Evolutionary conservation across 2,329 filamentous ascomycete species (phyloP).

Genomic region (Lasiodiplodia citricola): DNA sequence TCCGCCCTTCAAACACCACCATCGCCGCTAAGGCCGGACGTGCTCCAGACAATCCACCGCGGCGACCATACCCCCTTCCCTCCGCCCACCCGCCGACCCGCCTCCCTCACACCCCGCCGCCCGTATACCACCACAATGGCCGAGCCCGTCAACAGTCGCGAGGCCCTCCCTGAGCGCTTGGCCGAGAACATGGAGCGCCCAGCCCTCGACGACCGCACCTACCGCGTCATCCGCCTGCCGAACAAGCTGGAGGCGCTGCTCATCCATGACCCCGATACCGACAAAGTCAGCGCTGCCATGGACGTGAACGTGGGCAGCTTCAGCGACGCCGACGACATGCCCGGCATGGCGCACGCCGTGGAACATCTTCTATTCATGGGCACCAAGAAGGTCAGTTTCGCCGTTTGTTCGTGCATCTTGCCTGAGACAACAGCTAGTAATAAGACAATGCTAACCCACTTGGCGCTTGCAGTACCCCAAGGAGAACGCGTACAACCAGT

Average conservation of each 20-base stretch:
- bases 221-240: slow-evolving; percentile 81
- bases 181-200: slow-evolving; percentile 80
- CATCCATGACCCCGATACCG: slow-evolving; percentile 91
- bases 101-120: slow-evolving; percentile 11
- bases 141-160: slow-evolving; percentile 24
- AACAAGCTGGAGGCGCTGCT: slow-evolving; percentile 91
- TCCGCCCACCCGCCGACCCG: not conserved
- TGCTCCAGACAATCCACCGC: slow-evolving; percentile 11
- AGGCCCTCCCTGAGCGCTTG: slow-evolving; percentile 40
- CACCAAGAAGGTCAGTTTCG: slow-evolving; percentile 75
- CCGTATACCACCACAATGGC: slow-evolving; percentile 30
- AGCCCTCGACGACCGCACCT: slow-evolving; percentile 81
- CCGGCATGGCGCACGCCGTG: slow-evolving; percentile 93
- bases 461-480: slow-evolving; percentile 70
- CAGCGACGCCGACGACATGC: slow-evolving; percentile 88
- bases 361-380: slow-evolving; percentile 99
- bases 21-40: slow-evolving; percentile 11
- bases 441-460: slow-evolving; percentile 18
- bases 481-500: slow-evolving; percentile 95
- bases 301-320: slow-evolving; percentile 97
- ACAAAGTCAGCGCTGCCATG: slow-evolving; percentile 94
- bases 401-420: not conserved
- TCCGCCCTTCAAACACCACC: slow-evolving; percentile 7
- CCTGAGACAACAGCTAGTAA: not conserved
- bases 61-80: not conserved